Evolutionary conservation across 805 yeast genomes (phyloP), one percentile per base, ranked within the genome.

Genomic region (Saturnispora kantuleensis): DNA sequence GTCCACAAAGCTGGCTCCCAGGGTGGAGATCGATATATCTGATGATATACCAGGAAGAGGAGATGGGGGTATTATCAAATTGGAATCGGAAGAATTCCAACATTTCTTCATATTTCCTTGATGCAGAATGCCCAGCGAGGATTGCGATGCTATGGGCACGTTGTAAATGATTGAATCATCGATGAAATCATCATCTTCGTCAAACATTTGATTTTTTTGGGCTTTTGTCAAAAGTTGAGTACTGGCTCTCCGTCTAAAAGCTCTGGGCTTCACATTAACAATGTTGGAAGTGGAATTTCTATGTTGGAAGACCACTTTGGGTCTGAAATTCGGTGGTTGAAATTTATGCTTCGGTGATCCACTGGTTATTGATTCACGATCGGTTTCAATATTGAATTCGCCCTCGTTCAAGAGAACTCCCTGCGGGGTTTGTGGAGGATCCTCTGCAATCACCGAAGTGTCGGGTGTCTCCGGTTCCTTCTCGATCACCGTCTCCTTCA

Each of bases 161-260:
- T 75, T 74, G 68, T 73, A 75, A 45, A 74, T 70, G 12, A 67
- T 42, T 0, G 69, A 60, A 35, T 68, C 69, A 42, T 64, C 65
- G 31, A 35, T 16, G 6, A 37, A 36, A 47, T 65, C 69, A 3
- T 52, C 50, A 17, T 55, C 41, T 10, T 61, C 63, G 13, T 63
- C 67, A 41, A 54, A 63, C 2, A 59, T 33, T 33, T 58, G 58
- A 38, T 52, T 51, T 34, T 58, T 57, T 38, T 59, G 62, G 7
- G 50, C 47, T 37, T 56, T 56, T 0, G 60, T 47, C 31, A 59
- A 33, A 15, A 46, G 47, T 17, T 50, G 52, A 4, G 21, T 29
- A 28, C 50, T 43, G 4, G 42, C 43, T 30, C 49, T 46, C 17
- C 46, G 28, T 11, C 29, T 34, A 12, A 28, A 21, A 8, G 10